Percentiles rank a stretch among this genome's conserved stretches.
Conservation (phyloP, 2,329 filamentous ascomycete species). For the Xylaria sp. region DNA sequence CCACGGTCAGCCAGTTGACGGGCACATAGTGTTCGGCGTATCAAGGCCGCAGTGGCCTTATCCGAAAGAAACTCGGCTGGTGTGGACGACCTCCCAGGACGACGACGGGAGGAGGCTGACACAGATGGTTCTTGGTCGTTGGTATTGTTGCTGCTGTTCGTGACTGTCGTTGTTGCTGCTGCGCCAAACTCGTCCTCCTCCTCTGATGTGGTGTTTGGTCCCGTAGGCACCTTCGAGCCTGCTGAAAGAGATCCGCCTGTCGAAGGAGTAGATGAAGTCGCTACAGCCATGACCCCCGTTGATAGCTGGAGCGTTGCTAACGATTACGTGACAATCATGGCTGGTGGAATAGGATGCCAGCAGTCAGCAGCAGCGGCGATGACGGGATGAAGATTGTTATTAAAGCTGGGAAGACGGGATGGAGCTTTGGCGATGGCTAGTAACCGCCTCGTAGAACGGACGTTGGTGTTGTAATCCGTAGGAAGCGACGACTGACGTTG, state of each 20-base stretch:
- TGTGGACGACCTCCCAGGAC: conserved; percentile 31
- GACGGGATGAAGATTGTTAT: not conserved
- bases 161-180: not conserved
- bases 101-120: conserved; percentile 21
- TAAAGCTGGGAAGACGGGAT: not conserved
- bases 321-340: conserved; percentile 15
- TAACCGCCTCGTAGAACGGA: not conserved
- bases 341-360: conserved; percentile 2
- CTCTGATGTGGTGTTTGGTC: conserved; percentile 28
- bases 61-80: conserved; percentile 59
- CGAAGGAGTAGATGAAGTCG: conserved; percentile 22
- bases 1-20: conserved; percentile 58
- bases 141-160: not conserved
- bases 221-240: conserved; percentile 24
- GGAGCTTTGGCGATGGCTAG: not conserved
- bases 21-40: conserved; percentile 79
- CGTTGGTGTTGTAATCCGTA: not conserved
- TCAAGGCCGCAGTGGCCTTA: conserved; percentile 71
- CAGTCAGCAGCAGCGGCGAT: not conserved
- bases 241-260: conserved; percentile 20
- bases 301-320: conserved; percentile 8
- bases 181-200: conserved; percentile 14
- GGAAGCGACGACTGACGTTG: not conserved
- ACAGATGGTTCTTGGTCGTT: not conserved
- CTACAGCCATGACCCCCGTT: conserved; percentile 26